These are phyloP conservation scores for Sphaerulina musiva DNA, from an alignment of 2,329 filamentous ascomycete species.

Conservation along the genomic window DNA sequence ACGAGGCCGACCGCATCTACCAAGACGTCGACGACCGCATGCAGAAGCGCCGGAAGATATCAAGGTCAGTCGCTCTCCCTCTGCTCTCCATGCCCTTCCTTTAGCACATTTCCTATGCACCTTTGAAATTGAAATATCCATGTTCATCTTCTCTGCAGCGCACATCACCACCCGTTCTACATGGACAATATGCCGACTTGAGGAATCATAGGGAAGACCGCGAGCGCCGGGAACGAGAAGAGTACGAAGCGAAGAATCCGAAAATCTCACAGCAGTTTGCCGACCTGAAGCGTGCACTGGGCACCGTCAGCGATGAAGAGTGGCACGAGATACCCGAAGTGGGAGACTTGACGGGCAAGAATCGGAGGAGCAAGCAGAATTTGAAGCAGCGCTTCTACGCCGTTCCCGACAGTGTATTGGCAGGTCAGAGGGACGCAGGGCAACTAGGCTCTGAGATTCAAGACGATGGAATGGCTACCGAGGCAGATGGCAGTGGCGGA, in stretches of 20 bases:
- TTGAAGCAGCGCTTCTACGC: constrained; percentile 82
- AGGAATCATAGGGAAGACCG: constrained; percentile 76
- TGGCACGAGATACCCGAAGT: constrained; percentile 95
- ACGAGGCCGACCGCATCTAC: constrained; percentile 95
- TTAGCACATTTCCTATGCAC: constrained; percentile 15
- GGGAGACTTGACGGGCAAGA: constrained; percentile 92
- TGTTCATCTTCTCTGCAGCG: constrained; percentile 36
- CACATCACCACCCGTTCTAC: constrained; percentile 37
- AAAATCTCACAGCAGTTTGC: constrained; percentile 98
- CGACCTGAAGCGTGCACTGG: constrained; percentile 84
- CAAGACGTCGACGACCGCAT: constrained; percentile 95
- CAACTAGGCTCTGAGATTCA: constrained; percentile 85
- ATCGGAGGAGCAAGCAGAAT: constrained; percentile 76
- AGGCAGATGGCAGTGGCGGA: constrained; percentile 39
- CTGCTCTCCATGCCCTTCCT: constrained; percentile 9
- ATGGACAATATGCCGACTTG: constrained; percentile 74
- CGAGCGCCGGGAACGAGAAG: constrained; percentile 82
- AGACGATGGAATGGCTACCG: constrained; percentile 56
- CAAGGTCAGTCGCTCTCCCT: constrained; percentile 62
- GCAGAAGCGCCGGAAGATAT: constrained; percentile 76
- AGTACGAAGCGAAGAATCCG: constrained; percentile 94
- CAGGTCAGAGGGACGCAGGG: constrained; percentile 70
- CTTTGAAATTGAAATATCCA: constrained; percentile 21
- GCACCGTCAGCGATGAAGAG: constrained; percentile 85
- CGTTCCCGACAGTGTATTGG: constrained; percentile 90